These are phyloP conservation scores for Phytophthora kernoviae DNA, from an alignment of 352 stramenopile genomes.

Conservation along the genomic window DNA sequence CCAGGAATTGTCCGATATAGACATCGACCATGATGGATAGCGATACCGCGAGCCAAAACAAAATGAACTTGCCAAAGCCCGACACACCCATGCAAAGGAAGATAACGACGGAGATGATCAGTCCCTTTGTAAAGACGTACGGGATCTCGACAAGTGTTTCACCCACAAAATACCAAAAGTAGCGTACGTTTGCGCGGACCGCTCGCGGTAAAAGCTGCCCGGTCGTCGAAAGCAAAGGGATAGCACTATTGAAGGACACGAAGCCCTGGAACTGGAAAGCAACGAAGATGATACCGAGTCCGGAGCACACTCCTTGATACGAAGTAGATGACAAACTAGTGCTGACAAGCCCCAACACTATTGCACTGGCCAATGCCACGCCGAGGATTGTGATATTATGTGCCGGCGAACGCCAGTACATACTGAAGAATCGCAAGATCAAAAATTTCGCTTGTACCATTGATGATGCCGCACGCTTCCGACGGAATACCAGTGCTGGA, in stretches of 20 bases:
- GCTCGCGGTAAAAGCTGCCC: constrained; percentile 69
- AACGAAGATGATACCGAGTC: constrained; percentile 18
- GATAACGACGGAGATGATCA: constrained; percentile 12
- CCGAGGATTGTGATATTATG: constrained; percentile 13
- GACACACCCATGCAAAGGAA: constrained; percentile 60
- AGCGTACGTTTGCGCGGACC: constrained; percentile 75
- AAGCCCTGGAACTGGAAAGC: constrained; percentile 47
- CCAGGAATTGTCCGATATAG: constrained; percentile 76
- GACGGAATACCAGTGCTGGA: constrained; percentile 11
- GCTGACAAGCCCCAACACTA: constrained; percentile 8
- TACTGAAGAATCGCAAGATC: constrained; percentile 21
- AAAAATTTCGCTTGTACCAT: constrained; percentile 10
- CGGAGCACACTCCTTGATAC: constrained; percentile 12
- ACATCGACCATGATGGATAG: constrained; percentile 58
- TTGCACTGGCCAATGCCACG: neutral
- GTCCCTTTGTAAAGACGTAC: constrained; percentile 10
- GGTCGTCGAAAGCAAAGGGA: constrained; percentile 75
- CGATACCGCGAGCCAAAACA: constrained; percentile 69
- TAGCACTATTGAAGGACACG: constrained; percentile 61
- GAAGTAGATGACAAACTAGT: neutral
- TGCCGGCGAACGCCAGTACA: constrained; percentile 33
- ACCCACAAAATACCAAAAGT: constrained; percentile 51
- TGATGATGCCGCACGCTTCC: constrained; percentile 12
- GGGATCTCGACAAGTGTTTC: constrained; percentile 21
- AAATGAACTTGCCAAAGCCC: constrained; percentile 36